These are phyloP conservation scores for Aspergillus ellipticus DNA, from an alignment of 495 filamentous ascomycete species.

Conservation along the genomic window DNA sequence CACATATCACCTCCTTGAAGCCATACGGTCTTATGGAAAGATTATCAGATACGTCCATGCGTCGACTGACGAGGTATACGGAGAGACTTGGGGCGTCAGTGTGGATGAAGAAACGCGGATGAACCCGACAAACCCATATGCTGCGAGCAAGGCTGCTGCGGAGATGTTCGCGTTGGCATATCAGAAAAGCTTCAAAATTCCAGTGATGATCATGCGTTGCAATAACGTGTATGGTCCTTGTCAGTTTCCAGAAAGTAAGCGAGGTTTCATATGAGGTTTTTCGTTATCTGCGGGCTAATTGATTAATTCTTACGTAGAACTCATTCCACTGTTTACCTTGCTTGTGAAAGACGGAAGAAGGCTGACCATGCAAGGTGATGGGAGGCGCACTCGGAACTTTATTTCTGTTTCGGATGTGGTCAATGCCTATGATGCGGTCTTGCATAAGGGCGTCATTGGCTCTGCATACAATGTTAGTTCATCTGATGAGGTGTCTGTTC, in stretches of 20 bases:
- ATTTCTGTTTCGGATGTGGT: conserved; percentile 69
- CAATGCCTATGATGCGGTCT: conserved; percentile 73
- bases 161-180: conserved; percentile 80
- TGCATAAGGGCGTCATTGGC: conserved; percentile 63
- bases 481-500: conserved; percentile 61
- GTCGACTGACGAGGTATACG: conserved; percentile 76
- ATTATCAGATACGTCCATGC: conserved; percentile 68
- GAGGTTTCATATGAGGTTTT: not conserved
- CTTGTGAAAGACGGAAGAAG: conserved; percentile 55
- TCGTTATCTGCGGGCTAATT: not conserved
- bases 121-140: conserved; percentile 72
- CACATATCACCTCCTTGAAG: conserved; percentile 69
- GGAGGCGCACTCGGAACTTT: conserved; percentile 62
- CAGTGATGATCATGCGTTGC: conserved; percentile 65
- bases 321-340: conserved; percentile 71
- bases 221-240: conserved; percentile 81
- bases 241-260: conserved; percentile 74
- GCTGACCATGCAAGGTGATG: conserved; percentile 67
- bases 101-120: conserved; percentile 57
- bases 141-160: conserved; percentile 72
- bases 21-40: conserved; percentile 53
- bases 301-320: conserved; percentile 47
- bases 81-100: conserved; percentile 59
- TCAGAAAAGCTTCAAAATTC: conserved; percentile 66
- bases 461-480: conserved; percentile 74